Conservation (phyloP, 257 asterid genomes). For the Linaria vulgaris region DNA sequence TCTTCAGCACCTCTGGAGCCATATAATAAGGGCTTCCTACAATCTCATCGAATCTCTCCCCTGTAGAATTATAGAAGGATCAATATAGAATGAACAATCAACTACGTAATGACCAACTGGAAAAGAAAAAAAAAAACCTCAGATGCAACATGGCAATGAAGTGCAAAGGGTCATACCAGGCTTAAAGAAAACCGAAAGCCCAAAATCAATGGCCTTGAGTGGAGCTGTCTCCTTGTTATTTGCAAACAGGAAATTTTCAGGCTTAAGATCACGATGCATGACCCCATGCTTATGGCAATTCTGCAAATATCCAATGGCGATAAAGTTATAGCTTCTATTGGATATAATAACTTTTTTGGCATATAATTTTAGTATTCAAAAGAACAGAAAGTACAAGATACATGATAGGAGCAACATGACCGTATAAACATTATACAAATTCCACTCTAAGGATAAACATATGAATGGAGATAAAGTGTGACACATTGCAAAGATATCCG, state of each 20-base stretch:
- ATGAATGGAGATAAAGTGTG: too few species aligned
- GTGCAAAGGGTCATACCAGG: constrained; percentile 42
- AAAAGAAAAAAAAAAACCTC: too few species aligned
- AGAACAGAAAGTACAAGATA: neutral
- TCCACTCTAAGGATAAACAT: too few species aligned
- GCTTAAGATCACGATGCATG: constrained; percentile 71
- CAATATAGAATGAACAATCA: neutral
- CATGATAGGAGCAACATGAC: neutral
- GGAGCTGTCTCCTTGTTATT: constrained; percentile 54
- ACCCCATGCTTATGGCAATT: constrained; percentile 60
- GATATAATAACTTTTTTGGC: neutral
- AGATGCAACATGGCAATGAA: constrained; percentile 1
- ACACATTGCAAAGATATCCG: too few species aligned
- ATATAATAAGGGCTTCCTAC: constrained; percentile 68
- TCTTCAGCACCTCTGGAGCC: constrained; percentile 61
- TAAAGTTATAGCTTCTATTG: neutral
- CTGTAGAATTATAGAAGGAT: constrained; percentile 30
- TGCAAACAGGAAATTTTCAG: constrained; percentile 59
- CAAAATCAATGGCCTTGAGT: constrained; percentile 65
- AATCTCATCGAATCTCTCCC: constrained; percentile 53
- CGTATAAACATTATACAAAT: too few species aligned
- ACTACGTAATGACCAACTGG: neutral
- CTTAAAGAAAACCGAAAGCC: constrained; percentile 58
- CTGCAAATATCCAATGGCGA: constrained; percentile 27
- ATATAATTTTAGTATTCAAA: neutral